These are phyloP conservation scores for Phaffia australis DNA, from an alignment of 768 basidiomycete species.

Conservation along the genomic window DNA sequence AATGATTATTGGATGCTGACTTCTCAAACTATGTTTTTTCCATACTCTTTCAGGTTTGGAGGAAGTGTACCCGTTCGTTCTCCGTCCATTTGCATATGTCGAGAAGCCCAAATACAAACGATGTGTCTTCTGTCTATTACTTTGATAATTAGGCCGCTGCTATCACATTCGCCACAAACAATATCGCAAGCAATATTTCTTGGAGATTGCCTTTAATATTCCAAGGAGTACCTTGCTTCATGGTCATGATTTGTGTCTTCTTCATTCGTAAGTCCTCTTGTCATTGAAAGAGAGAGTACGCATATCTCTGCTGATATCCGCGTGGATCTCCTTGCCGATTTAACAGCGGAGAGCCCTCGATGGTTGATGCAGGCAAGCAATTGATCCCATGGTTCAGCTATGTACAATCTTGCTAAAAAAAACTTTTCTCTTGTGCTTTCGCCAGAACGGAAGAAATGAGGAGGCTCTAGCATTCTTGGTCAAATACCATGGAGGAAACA, in stretches of 20 bases:
- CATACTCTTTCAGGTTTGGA: slow-evolving; percentile 15
- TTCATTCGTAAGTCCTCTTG: slow-evolving; percentile 10
- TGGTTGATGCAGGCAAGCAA: slow-evolving; percentile 18
- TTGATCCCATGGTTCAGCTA: no score
- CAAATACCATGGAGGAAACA: slow-evolving; percentile 49
- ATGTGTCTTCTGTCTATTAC: neutral
- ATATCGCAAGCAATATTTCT: slow-evolving; percentile 32
- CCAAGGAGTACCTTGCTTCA: neutral
- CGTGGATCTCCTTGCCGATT: neutral
- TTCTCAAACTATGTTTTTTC: neutral
- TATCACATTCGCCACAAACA: slow-evolving; percentile 11
- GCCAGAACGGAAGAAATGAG: slow-evolving; percentile 45
- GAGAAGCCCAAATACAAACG: neutral
- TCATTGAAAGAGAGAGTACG: neutral
- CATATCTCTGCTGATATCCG: no score
- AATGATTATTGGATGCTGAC: neutral
- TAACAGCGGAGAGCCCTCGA: slow-evolving; percentile 11
- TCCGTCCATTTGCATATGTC: no score
- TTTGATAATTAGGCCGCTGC: slow-evolving; percentile 8
- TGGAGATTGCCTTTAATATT: slow-evolving; percentile 46
- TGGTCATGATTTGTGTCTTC: neutral
- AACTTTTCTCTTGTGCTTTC: slow-evolving; percentile 44
- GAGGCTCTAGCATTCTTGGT: slow-evolving; percentile 46
- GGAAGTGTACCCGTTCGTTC: slow-evolving; percentile 27
- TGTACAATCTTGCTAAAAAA: no score